Evolutionary conservation across 2,329 filamentous ascomycete species (phyloP), one percentile per base, ranked within the genome.

Genomic region (Talaromyces sp.): DNA sequence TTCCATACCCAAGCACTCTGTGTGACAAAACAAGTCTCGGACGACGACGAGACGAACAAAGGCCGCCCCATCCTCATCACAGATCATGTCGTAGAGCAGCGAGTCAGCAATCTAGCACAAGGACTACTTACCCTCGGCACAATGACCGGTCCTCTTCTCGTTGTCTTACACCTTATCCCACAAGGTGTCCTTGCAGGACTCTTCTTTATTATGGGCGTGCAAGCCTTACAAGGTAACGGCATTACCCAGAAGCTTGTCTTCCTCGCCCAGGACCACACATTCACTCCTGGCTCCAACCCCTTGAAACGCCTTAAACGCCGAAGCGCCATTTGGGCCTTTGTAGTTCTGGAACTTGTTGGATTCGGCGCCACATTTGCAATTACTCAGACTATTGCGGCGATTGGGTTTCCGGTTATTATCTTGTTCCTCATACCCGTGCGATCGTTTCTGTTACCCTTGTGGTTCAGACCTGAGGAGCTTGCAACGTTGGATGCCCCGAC

Each of bases 171-270:
- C 71, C 84, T 92, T 10, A 91, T 94, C 69, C 91, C 91, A 0
- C 90, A 93, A 73, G 90, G 88, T 66, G 90, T 93, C 1, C 84
- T 94, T 63, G 91, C 90, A 0, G 91, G 91, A 0, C 83, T 94
- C 31, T 94, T 94, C 82, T 93, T 93, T 78, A 86, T 92, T 74
- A 93, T 94, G 91, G 91, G 90, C 49, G 83, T 91, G 67, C 89
- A 93, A 78, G 90, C 90, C 3, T 85, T 94, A 37, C 85, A 88
- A 73, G 88, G 80, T 27, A 94, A 94, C 73, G 90, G 90, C 25
- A 91, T 94, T 73, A 93, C 90, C 0, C 79, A 84, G 67, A 93
- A 93, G 76, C 74, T 93, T 9, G 74, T 92, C 25, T 93, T 91
- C 75, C 82, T 94, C 1, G 78, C 82, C 1, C 85, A 87, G 68